A percentile compares a stretch with the other conserved stretches of the same genome.
Conservation (phyloP, 1,284 basidiomycete genomes). For the Blastosporella zonata region DNA sequence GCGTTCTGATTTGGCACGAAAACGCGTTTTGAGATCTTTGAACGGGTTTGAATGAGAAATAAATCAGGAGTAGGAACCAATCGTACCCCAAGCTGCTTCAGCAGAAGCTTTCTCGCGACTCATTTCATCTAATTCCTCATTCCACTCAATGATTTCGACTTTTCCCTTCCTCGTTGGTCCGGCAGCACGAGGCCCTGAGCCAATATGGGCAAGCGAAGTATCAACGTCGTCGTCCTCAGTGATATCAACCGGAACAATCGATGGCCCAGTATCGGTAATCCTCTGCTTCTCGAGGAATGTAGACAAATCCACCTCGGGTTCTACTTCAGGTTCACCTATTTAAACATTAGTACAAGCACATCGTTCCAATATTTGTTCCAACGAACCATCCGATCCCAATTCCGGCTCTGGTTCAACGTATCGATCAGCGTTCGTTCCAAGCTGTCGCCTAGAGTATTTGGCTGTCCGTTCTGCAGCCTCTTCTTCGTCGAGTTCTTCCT, state of each 20-base stretch:
- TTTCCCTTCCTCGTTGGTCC: conserved; percentile 55
- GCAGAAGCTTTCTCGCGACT: conserved; percentile 66
- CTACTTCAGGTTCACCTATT: conserved; percentile 61
- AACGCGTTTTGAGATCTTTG: conserved; percentile 65
- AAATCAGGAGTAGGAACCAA: not conserved
- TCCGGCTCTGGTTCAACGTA: conserved; percentile 66
- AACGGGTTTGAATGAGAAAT: not conserved
- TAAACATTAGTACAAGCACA: not conserved
- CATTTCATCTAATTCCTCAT: conserved; percentile 59
- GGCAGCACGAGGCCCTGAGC: conserved; percentile 24
- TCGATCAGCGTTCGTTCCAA: conserved; percentile 68
- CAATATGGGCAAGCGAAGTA: conserved; percentile 50
- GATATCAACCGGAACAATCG: conserved; percentile 31
- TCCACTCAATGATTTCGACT: conserved; percentile 63
- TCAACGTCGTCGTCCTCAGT: conserved; percentile 65
- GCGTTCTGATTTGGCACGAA: conserved; percentile 56
- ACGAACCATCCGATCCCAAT: conserved; percentile 63
- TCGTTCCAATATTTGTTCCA: not conserved
- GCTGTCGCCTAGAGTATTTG: conserved; percentile 54
- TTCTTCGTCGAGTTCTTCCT: conserved; percentile 46
- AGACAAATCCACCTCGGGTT: conserved; percentile 72
- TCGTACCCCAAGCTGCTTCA: conserved; percentile 67
- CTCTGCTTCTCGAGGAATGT: conserved; percentile 62
- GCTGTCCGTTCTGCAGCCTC: conserved; percentile 43
- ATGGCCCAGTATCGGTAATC: conserved; percentile 38